Evolutionary conservation across 306 rosid species (phyloP).

Genomic region (Quercus mongolica): DNA sequence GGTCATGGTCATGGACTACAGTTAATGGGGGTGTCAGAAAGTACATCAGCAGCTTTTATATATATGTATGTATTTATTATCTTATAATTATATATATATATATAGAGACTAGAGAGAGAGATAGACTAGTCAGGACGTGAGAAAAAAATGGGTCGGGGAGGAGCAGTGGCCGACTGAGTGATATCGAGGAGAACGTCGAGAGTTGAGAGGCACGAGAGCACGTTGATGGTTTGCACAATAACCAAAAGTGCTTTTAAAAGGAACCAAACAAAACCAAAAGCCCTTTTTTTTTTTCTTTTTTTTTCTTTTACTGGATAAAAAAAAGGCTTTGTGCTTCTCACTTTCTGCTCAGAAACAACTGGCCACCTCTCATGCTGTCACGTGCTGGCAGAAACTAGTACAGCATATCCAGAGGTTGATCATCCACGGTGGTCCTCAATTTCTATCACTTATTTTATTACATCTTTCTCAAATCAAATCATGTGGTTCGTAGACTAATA

Average conservation of each 20-base stretch:
- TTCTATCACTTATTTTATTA: not conserved
- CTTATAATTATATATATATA: too few species aligned
- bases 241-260: constrained; percentile 12
- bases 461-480: too few species aligned
- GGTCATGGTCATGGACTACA: constrained; percentile 27
- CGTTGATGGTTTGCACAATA: constrained; percentile 27
- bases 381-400: constrained; percentile 47
- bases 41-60: not conserved
- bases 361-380: constrained; percentile 48
- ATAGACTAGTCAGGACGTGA: not conserved
- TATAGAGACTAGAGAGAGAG: too few species aligned
- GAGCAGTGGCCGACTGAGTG: not conserved
- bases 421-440: constrained; percentile 34
- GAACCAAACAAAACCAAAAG: constrained; percentile 10
- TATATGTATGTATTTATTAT: constrained; percentile 6
- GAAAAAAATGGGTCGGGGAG: too few species aligned
- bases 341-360: constrained; percentile 11
- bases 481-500: too few species aligned
- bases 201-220: constrained; percentile 30
- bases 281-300: not conserved
- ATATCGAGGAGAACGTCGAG: constrained; percentile 20
- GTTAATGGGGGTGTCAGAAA: constrained; percentile 48
- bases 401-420: constrained; percentile 33
- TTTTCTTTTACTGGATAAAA: not conserved
- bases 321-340: not conserved